Conservation (phyloP, 768 basidiomycete genomes). For the Pholiota microspora region DNA sequence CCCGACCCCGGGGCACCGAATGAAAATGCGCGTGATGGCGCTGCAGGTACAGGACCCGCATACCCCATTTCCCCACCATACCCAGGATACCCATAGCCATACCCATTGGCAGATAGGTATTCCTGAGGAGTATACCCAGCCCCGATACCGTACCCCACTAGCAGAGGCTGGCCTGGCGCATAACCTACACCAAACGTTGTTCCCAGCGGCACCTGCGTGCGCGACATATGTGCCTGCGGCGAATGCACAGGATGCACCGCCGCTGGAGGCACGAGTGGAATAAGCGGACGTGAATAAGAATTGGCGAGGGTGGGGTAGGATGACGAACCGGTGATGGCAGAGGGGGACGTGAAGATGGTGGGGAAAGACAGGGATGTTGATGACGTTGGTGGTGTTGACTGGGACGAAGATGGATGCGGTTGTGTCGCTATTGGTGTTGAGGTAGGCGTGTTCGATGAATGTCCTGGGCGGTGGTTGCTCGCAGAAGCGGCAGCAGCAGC, state of each 20-base stretch:
- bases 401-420: too few species aligned
- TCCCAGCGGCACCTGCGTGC: conserved; percentile 5
- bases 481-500: too few species aligned
- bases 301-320: conserved; percentile 16
- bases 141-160: neutral
- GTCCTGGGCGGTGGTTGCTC: too few species aligned
- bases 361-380: too few species aligned
- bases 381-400: neutral
- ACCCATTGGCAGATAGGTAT: too few species aligned
- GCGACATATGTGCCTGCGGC: conserved; percentile 11
- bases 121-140: too few species aligned
- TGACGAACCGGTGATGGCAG: conserved; percentile 5
- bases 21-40: neutral
- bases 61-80: neutral
- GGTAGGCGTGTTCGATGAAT: too few species aligned
- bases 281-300: too few species aligned
- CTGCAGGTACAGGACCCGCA: neutral
- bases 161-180: too few species aligned
- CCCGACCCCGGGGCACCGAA: neutral
- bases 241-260: conserved; percentile 6
- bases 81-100: too few species aligned
- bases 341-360: neutral
- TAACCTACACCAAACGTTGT: too few species aligned
- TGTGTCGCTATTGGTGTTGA: too few species aligned
- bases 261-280: neutral